Percentiles rank a stretch among this genome's conserved stretches.
These are phyloP conservation scores for Cicer judaicum DNA, from an alignment of 306 rosid species.

Conservation along the genomic window DNA sequence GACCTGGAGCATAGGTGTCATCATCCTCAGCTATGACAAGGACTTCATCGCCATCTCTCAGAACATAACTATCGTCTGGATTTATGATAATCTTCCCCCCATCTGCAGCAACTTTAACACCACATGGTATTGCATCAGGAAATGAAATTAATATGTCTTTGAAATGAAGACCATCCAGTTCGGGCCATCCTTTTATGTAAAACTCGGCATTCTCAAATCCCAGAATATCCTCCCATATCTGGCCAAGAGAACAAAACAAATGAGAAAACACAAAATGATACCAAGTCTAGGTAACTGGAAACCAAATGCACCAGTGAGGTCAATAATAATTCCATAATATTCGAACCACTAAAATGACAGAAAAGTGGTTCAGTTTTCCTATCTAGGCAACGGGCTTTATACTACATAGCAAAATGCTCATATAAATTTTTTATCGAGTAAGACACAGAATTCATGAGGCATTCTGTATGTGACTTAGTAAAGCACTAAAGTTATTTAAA, in stretches of 20 bases:
- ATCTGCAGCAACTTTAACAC: slow-evolving; percentile 89
- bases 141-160: slow-evolving; percentile 78
- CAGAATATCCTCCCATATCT: slow-evolving; percentile 99
- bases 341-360: slow-evolving; percentile 18
- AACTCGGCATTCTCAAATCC: slow-evolving; percentile 99
- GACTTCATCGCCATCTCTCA: slow-evolving; percentile 88
- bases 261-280: slow-evolving; percentile 26
- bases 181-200: slow-evolving; percentile 95
- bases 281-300: slow-evolving; percentile 28
- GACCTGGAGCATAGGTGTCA: slow-evolving; percentile 87
- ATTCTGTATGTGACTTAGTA: slow-evolving; percentile 12
- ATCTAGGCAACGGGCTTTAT: slow-evolving; percentile 19
- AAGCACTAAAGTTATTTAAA: slow-evolving; percentile 19
- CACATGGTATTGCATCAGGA: slow-evolving; percentile 98
- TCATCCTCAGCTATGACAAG: slow-evolving; percentile 99
- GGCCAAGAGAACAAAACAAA: slow-evolving; percentile 52
- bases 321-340: slow-evolving; percentile 29
- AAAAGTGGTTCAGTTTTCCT: slow-evolving; percentile 14
- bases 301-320: slow-evolving; percentile 21
- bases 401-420: slow-evolving; percentile 23
- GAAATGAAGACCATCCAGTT: slow-evolving; percentile 70
- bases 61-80: slow-evolving; percentile 82
- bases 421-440: slow-evolving; percentile 7
- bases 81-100: slow-evolving; percentile 80
- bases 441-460: slow-evolving; percentile 9